Base-by-base conservation (phyloP, 352 stramenopile genomes). In the Blastocystis hominis region DNA sequence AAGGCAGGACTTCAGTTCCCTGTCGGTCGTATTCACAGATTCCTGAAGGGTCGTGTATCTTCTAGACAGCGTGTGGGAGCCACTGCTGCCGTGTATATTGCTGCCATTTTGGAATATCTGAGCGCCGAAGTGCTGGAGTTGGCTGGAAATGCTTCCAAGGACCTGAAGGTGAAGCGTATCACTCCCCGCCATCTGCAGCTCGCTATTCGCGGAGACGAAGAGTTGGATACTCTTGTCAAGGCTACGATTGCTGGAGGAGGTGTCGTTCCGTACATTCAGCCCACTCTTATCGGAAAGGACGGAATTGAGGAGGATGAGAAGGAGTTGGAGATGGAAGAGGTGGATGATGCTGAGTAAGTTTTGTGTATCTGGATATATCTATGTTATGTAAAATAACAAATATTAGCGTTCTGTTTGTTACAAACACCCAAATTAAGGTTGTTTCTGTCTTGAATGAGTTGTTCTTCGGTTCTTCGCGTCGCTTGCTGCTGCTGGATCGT, bases 211-310 rank as follows among this genome's bases (percentile, higher is more conserved):
- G 97, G 97, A 94, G 97, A 99, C 89, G 97, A 99, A 92, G 97
- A 99, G 91, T 93, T 99, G 61, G 96, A 99, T 90, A 95, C 93
- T n/a, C 90, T 99, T 68, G 99, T 99, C 91, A 99, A 99, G 92
- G 97, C 96, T 5, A 99, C 97, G 69, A 99, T 99, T 92, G 97
- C 97, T 34, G 97, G 97, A 88, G 97, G 97, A 89, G 97, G 97
- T 93, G 97, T 99, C 77, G 99, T 99, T 89, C 97, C 97, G 42
- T 94, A 99, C 92, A 99, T 99, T 91, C 97, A 99, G 94, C 99
- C 99, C 92, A 97, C 94, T 69, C 94, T 99, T 64, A 98, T 99
- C 91, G 98, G 97, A 92, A 99, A 99, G 93, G 91, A 89, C 55
- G 91, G 91, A 44, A 93, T 93, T 88, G 91, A 90, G 24, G 92